phyloP scores from a whole-genome alignment of 2,329 filamentous ascomycete genomes.

The Didymella pomorum region DNA sequence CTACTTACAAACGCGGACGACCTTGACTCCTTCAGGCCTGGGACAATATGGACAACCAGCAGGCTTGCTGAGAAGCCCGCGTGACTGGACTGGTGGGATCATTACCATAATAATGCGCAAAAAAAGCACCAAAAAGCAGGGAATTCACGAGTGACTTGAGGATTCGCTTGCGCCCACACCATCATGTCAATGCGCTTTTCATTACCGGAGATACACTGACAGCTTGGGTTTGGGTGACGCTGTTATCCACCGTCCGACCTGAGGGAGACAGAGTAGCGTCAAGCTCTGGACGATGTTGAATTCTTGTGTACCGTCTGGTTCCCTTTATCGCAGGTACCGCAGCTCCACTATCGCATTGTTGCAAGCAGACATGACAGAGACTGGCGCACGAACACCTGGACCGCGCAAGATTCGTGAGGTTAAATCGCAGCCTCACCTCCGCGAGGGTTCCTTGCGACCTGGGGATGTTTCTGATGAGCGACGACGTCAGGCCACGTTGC shows the following conservation, averaged over 20 bases:
- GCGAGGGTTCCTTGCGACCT: neutral
- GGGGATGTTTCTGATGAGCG: neutral
- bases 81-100: conserved; percentile 17
- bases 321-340: neutral
- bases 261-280: neutral
- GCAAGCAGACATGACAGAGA: neutral
- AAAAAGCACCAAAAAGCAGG: conserved; percentile 17
- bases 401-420: neutral
- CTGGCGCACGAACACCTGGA: neutral
- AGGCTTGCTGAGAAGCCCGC: conserved; percentile 19
- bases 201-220: neutral
- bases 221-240: neutral
- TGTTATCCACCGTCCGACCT: neutral
- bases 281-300: neutral
- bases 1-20: conserved; percentile 11
- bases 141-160: conserved; percentile 7
- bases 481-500: conserved; percentile 15
- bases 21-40: conserved; percentile 17
- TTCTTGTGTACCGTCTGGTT: neutral
- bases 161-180: conserved; percentile 3
- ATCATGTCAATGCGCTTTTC: conserved; percentile 7
- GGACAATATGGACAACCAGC: conserved; percentile 8
- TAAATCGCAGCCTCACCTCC: conserved; percentile 3
- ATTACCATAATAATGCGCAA: conserved; percentile 11
- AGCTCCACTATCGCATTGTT: neutral